Conservation (phyloP, 352 stramenopile species). For the Pythium rhizo-oryzae region DNA sequence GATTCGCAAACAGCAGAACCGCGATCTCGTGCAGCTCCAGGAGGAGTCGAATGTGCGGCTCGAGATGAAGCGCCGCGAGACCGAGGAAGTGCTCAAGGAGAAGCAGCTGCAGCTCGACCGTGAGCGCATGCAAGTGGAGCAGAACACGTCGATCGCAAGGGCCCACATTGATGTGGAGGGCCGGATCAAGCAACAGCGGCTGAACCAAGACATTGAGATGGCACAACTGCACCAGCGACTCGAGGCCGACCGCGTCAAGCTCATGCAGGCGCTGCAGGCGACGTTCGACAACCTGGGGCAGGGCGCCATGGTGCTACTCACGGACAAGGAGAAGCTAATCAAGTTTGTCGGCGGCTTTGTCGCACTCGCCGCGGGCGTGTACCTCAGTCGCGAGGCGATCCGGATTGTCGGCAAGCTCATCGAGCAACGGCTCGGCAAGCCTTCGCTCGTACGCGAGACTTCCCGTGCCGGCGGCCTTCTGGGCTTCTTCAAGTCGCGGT, state of each 20-base stretch:
- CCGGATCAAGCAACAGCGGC: conserved; percentile 65
- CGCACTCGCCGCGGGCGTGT: conserved; percentile 56
- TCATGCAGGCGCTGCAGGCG: conserved; percentile 65
- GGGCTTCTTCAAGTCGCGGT: conserved; percentile 44
- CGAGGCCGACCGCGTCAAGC: conserved; percentile 63
- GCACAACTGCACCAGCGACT: conserved; percentile 58
- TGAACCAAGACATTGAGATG: conserved; percentile 79
- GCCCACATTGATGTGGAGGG: conserved; percentile 65
- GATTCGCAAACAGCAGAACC: conserved; percentile 51
- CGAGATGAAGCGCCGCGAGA: conserved; percentile 59
- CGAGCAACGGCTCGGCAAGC: conserved; percentile 69
- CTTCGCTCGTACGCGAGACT: conserved; percentile 72
- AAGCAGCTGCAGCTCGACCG: conserved; percentile 55
- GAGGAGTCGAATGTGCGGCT: conserved; percentile 62
- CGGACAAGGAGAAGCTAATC: conserved; percentile 60
- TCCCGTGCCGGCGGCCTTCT: conserved; percentile 49
- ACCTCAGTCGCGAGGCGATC: conserved; percentile 62
- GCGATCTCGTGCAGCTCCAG: conserved; percentile 60
- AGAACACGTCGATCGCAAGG: conserved; percentile 65
- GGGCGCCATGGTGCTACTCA: conserved; percentile 50
- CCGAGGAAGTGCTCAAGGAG: conserved; percentile 61
- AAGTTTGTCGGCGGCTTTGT: conserved; percentile 67
- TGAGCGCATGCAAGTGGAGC: conserved; percentile 49
- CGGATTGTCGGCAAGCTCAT: conserved; percentile 62
- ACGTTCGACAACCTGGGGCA: conserved; percentile 76